A percentile compares a stretch with the other conserved stretches of the same genome.
These are phyloP conservation scores for Xylariaceae sp. DNA, from an alignment of 2,329 filamentous ascomycete species.

Conservation along the genomic window DNA sequence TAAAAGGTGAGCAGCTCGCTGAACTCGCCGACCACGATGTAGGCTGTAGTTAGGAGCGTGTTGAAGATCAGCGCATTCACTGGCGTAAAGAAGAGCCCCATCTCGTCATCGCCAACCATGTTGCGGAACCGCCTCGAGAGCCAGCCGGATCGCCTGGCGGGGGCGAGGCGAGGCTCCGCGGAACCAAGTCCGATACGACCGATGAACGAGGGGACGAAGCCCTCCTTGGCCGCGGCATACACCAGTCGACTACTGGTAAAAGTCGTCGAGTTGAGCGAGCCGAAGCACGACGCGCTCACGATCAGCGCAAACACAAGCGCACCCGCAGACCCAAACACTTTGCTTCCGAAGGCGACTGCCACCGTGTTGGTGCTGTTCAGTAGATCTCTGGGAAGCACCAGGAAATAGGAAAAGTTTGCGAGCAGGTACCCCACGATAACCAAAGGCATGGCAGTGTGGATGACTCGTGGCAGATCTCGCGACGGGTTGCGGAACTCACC, in stretches of 20 bases:
- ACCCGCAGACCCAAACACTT: constrained; percentile 82
- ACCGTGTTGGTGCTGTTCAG: constrained; percentile 91
- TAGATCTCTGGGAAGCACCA: constrained; percentile 74
- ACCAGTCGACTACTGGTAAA: constrained; percentile 91
- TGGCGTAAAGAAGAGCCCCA: constrained; percentile 87
- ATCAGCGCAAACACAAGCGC: constrained; percentile 80
- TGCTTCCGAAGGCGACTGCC: constrained; percentile 86
- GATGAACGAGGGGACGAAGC: constrained; percentile 80
- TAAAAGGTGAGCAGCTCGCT: constrained; percentile 92
- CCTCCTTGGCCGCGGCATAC: constrained; percentile 92
- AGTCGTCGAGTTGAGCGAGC: constrained; percentile 86
- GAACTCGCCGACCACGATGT: constrained; percentile 86
- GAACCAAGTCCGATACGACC: constrained; percentile 69
- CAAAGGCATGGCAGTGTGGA: constrained; percentile 92
- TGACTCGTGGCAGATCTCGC: constrained; percentile 85
- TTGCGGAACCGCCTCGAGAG: constrained; percentile 52
- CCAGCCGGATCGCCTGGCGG: constrained; percentile 49
- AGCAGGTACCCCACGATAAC: constrained; percentile 88
- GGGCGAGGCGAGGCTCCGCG: constrained; percentile 32
- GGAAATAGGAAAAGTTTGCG: constrained; percentile 89
- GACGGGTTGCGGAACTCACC: constrained; percentile 92
- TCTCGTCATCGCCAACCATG: constrained; percentile 70
- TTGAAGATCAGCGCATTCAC: constrained; percentile 88
- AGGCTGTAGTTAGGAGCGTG: constrained; percentile 62
- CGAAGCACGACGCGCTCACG: constrained; percentile 88